A percentile compares a stretch with the other conserved stretches of the same genome.
Evolutionary conservation across 495 filamentous ascomycete genomes (phyloP).

Genomic region (Apodospora peruviana): DNA sequence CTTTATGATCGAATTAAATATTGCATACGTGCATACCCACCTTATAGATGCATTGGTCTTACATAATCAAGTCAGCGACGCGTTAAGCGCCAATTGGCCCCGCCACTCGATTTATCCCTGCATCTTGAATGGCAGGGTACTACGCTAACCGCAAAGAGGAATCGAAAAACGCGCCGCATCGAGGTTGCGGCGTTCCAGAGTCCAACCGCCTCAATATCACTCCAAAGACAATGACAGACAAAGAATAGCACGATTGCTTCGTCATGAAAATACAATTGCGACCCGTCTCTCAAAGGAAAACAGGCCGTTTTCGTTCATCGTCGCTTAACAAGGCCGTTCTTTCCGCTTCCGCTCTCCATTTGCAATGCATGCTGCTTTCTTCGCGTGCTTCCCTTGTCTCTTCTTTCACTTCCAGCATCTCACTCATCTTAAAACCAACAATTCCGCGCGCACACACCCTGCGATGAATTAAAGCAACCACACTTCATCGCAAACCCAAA

Average conservation of each 20-base stretch:
- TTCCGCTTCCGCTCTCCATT: conserved; percentile 12
- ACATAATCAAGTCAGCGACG: no score
- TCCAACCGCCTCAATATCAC: conserved; percentile 2
- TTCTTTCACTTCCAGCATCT: conserved; percentile 10
- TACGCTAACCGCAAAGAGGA: no score
- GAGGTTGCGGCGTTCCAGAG: conserved; percentile 1
- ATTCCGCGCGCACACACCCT: no score
- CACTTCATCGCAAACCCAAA: no score
- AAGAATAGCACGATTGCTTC: conserved; percentile 9
- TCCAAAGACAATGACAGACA: conserved; percentile 8
- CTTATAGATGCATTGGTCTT: no score
- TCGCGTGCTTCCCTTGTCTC: conserved; percentile 4
- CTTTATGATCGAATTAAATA: no score
- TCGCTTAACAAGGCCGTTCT: conserved; percentile 23
- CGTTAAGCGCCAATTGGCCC: no score
- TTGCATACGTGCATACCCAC: no score
- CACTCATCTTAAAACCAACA: neutral
- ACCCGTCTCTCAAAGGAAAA: conserved; percentile 13
- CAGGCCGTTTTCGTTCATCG: conserved; percentile 20
- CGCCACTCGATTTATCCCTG: no score
- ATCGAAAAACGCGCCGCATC: conserved; percentile 12
- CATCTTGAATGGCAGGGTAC: no score
- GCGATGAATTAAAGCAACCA: no score
- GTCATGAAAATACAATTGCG: conserved; percentile 13
- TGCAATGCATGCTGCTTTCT: conserved; percentile 11